These are phyloP conservation scores for Xylaria curta DNA, from an alignment of 495 filamentous ascomycete genomes.

Conservation along the genomic window DNA sequence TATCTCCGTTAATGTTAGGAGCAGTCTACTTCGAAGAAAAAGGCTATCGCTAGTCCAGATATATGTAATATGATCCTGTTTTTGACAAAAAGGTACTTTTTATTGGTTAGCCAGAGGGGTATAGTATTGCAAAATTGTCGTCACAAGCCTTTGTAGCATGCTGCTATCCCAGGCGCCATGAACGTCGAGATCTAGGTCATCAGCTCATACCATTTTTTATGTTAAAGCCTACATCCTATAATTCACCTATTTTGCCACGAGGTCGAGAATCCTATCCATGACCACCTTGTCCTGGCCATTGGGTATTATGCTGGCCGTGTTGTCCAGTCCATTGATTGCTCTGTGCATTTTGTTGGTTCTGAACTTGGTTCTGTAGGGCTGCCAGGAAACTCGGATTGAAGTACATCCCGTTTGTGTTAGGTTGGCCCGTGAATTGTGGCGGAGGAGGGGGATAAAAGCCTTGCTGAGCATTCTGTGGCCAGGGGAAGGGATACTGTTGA, in stretches of 20 bases:
- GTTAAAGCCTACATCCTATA: neutral
- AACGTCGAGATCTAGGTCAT: neutral
- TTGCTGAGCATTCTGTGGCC: conserved; percentile 35
- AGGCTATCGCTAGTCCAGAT: too few species aligned
- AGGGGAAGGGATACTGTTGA: conserved; percentile 33
- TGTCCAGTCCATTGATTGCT: conserved; percentile 53
- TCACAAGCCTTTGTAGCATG: neutral
- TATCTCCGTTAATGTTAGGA: neutral
- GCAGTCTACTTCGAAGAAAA: neutral
- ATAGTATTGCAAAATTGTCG: neutral
- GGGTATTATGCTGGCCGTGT: conserved; percentile 45
- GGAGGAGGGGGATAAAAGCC: conserved; percentile 40
- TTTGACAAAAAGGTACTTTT: too few species aligned
- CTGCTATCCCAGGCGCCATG: neutral
- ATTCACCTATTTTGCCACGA: neutral
- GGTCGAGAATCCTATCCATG: conserved; percentile 2
- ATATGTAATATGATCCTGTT: neutral
- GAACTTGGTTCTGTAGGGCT: conserved; percentile 51
- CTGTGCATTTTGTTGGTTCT: conserved; percentile 51
- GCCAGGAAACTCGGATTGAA: conserved; percentile 71
- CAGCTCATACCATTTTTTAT: neutral
- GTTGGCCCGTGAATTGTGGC: conserved; percentile 38
- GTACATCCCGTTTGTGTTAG: conserved; percentile 42
- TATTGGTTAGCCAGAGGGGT: neutral
- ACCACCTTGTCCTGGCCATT: conserved; percentile 36